These are phyloP conservation scores for Pichia sp. DNA, from an alignment of 1,139 yeast genomes.

Conservation along the genomic window DNA sequence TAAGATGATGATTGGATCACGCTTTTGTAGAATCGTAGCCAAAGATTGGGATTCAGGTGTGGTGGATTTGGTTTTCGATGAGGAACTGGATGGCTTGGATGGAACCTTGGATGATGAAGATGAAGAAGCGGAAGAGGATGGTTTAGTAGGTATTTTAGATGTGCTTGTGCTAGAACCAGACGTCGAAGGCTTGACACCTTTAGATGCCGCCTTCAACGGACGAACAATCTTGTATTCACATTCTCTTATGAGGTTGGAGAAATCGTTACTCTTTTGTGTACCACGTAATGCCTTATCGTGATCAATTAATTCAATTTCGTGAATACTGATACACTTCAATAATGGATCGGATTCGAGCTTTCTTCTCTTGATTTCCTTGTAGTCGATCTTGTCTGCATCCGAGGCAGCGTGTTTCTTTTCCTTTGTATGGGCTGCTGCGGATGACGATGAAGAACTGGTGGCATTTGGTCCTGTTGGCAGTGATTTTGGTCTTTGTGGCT, in stretches of 20 bases:
- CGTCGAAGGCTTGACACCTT: neutral
- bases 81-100: no score
- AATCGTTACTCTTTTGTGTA: constrained; percentile 61
- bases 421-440: neutral
- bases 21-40: constrained; percentile 28
- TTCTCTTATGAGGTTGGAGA: constrained; percentile 70
- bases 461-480: no score
- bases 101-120: neutral
- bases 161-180: neutral
- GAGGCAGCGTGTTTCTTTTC: neutral
- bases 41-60: constrained; percentile 8
- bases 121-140: constrained; percentile 11
- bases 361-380: constrained; percentile 17
- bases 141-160: constrained; percentile 35
- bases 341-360: constrained; percentile 52
- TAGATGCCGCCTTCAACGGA: constrained; percentile 10
- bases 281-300: constrained; percentile 86
- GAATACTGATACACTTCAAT: constrained; percentile 49
- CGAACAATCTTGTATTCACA: constrained; percentile 56
- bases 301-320: constrained; percentile 69
- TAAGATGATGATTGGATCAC: constrained; percentile 88
- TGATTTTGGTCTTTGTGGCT: no score
- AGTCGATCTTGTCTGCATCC: constrained; percentile 18
- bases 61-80: no score
- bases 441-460: no score